Evolutionary conservation across 495 filamentous ascomycete species (phyloP).

Genomic region (Penicillium angulare): DNA sequence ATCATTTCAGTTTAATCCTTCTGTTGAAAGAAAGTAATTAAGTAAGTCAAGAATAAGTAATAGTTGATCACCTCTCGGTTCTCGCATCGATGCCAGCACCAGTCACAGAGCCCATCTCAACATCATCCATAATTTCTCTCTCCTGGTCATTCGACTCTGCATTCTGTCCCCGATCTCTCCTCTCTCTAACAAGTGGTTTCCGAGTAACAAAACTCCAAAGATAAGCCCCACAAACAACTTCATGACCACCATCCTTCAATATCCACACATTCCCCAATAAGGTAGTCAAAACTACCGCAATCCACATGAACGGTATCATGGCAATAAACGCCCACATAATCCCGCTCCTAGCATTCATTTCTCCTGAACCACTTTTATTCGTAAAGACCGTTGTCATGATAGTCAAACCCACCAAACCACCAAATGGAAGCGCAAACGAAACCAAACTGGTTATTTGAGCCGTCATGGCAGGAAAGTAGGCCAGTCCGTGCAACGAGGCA

Average conservation of each 20-base stretch:
- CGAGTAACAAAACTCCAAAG: conserved; percentile 13
- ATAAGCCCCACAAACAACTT: conserved; percentile 13
- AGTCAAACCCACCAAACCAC: conserved; percentile 55
- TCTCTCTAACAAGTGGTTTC: conserved; percentile 1
- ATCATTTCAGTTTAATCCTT: too few species aligned
- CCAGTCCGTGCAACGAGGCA: conserved; percentile 49
- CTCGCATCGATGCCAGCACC: background rate
- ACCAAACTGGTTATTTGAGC: conserved; percentile 51
- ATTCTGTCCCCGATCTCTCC: background rate
- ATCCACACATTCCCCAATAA: conserved; percentile 58
- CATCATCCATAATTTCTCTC: background rate
- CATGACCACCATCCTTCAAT: conserved; percentile 24
- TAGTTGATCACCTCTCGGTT: background rate
- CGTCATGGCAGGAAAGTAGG: conserved; percentile 51
- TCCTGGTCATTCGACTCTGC: background rate
- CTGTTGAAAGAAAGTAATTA: too few species aligned
- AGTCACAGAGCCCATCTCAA: background rate
- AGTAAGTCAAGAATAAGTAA: background rate
- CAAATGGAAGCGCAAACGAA: conserved; percentile 52
- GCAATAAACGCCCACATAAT: conserved; percentile 57
- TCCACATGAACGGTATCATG: conserved; percentile 52
- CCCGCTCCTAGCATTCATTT: conserved; percentile 30
- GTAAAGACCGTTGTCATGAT: conserved; percentile 63
- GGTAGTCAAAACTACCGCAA: conserved; percentile 40
- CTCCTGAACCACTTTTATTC: conserved; percentile 42